Conservation (phyloP, 176 grass and related monocot genomes). For the Cenchrus purpureus region DNA sequence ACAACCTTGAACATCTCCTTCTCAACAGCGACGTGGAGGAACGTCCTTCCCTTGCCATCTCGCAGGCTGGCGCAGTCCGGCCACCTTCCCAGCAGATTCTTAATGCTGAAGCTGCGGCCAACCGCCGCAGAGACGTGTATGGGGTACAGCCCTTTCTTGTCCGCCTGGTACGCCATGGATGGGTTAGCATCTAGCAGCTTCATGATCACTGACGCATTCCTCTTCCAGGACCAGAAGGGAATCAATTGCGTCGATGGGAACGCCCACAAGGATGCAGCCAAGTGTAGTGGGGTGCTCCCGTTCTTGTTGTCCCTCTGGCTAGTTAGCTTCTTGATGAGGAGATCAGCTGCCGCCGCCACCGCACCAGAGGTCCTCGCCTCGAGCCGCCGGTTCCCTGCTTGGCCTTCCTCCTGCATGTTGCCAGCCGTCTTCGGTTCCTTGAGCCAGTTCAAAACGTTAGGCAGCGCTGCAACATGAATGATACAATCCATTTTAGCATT, state of each 20-base stretch:
- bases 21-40: not conserved
- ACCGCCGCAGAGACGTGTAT: not conserved
- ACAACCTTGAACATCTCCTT: too few relatives aligned
- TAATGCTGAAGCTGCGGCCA: fast-evolving
- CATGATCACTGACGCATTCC: fast-evolving
- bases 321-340: not conserved
- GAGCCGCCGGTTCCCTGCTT: too few relatives aligned
- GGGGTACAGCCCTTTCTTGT: not conserved
- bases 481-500: too few relatives aligned
- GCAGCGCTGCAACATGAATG: not conserved
- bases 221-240: not conserved
- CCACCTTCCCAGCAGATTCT: not conserved
- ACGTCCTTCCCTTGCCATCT: not conserved
- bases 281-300: conserved; percentile 12
- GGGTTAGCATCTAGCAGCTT: not conserved
- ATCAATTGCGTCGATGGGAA: fast-evolving
- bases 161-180: not conserved
- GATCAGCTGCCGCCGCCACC: not conserved
- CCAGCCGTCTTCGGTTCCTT: not conserved
- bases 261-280: not conserved
- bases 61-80: not conserved
- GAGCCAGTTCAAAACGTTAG: not conserved
- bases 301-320: not conserved
- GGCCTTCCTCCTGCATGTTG: not conserved
- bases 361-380: too few relatives aligned